Conservation (phyloP, 2,329 filamentous ascomycete genomes). For the Elsinoe fawcettii region DNA sequence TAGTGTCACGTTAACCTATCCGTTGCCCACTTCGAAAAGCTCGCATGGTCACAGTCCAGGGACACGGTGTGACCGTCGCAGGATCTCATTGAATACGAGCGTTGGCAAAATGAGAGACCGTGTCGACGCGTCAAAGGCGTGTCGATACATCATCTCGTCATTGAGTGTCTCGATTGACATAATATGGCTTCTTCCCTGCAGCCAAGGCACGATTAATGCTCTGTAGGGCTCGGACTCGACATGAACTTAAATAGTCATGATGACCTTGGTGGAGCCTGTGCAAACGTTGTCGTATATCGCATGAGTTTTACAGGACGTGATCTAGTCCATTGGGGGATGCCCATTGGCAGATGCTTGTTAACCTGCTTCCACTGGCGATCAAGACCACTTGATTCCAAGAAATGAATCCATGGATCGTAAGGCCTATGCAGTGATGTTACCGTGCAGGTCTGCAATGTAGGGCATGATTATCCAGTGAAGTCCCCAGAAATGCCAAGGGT, state of each 20-base stretch:
- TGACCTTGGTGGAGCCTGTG: too few species aligned
- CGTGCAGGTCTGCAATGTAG: background rate
- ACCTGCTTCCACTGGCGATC: background rate
- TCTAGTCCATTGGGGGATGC: background rate
- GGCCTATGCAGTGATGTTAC: background rate
- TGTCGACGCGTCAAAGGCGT: background rate
- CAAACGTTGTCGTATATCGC: background rate
- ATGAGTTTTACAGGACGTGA: background rate
- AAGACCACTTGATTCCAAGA: background rate
- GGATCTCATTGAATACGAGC: too few species aligned
- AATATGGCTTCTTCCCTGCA: too few species aligned
- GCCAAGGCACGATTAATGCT: too few species aligned
- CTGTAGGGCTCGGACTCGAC: too few species aligned
- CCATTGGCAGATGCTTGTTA: background rate
- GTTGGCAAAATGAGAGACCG: background rate
- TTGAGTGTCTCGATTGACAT: too few species aligned
- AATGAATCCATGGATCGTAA: background rate
- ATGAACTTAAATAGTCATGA: too few species aligned
- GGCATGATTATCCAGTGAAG: background rate
- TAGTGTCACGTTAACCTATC: too few species aligned
- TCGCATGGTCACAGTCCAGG: too few species aligned
- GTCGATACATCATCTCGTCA: too few species aligned
- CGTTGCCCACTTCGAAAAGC: too few species aligned
- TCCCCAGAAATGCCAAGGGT: background rate
- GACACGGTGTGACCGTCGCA: too few species aligned